Evolutionary conservation across 805 yeast genomes (phyloP), one percentile per base, ranked within the genome.

Genomic region (Nakazawaea pomicola): DNA sequence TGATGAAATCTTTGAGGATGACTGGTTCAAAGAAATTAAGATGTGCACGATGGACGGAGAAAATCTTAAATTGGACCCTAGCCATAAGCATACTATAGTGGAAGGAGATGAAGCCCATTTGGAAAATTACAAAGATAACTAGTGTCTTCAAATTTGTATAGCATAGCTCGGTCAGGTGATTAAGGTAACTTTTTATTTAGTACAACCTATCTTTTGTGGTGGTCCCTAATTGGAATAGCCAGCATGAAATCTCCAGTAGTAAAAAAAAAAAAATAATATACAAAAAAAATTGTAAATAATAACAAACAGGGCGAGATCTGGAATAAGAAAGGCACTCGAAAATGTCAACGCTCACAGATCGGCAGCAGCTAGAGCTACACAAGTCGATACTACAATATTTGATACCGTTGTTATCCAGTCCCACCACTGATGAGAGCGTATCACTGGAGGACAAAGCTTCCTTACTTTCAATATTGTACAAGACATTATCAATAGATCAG

Each of bases 11-110:
- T 64, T 79, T 45, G 61, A 64, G 18, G 93, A 85, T 58, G 83
- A 74, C 36, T 85, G 93, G 93, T 80, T 84, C 42, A 53, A 58
- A 23, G 74, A 72, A 23, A 83, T 85, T 45, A 62, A 68, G 36
- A 69, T 72, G 50, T 84, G 93, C 59, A 80, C 90, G 3, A 54
- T 60, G 21, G 57, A 51, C 2, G 64, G 66, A 38, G 71, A 68
- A 10, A 50, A 53, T 19, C 53, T 67, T 1, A 48, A 71, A 8
- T 60, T 62, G 44, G 76, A 73, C 6, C 67, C 72, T 6, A 67
- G 73, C 14, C 82, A 76, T 53, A 57, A 59, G 18, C 82, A 77
- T 53, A 74, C 76, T 2, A 50, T 69, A 41, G 73, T 71, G 15
- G 45, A 31, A 6, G 76, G 68, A 41, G 76, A 69, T 37, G 68